Evolutionary conservation across 2,329 filamentous ascomycete species (phyloP).

Genomic region (Exophiala phaeomuriformis): DNA sequence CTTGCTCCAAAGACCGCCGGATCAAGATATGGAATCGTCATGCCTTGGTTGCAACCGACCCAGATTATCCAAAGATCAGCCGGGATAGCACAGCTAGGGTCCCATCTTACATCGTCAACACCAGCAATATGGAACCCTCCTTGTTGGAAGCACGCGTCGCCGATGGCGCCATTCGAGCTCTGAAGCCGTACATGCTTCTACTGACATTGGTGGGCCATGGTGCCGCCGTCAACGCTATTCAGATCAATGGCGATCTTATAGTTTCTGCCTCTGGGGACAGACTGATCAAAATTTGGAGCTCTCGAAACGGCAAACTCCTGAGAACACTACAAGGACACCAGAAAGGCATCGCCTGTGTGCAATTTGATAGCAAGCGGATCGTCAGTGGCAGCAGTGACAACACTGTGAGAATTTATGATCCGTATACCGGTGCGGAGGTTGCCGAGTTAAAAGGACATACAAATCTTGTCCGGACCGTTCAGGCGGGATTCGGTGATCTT

Average conservation of each 20-base stretch:
- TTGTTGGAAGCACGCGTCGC: conserved; percentile 39
- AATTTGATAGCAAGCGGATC: conserved; percentile 88
- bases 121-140: conserved; percentile 36
- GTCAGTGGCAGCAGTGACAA: conserved; percentile 95
- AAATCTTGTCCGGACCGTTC: conserved; percentile 84
- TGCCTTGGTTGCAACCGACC: conserved; percentile 47
- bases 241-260: conserved; percentile 76
- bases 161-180: conserved; percentile 35
- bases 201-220: conserved; percentile 74
- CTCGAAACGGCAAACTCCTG: conserved; percentile 66
- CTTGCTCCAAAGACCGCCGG: conserved; percentile 92
- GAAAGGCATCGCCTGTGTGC: conserved; percentile 95
- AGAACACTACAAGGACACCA: conserved; percentile 78
- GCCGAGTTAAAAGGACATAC: conserved; percentile 75
- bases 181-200: conserved; percentile 67
- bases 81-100: conserved; percentile 32
- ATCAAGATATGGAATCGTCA: conserved; percentile 93
- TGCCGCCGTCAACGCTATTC: conserved; percentile 92
- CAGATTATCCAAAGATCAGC: conserved; percentile 37
- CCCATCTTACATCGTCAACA: conserved; percentile 50
- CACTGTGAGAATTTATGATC: conserved; percentile 91
- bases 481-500: conserved; percentile 86
- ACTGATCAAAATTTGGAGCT: conserved; percentile 90
- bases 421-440: conserved; percentile 75
- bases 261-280: conserved; percentile 94